Percentiles rank a stretch among this genome's conserved stretches.
Evolutionary conservation across 148 eudicot species (phyloP).

Genomic region (Vaccinium corymbosum): DNA sequence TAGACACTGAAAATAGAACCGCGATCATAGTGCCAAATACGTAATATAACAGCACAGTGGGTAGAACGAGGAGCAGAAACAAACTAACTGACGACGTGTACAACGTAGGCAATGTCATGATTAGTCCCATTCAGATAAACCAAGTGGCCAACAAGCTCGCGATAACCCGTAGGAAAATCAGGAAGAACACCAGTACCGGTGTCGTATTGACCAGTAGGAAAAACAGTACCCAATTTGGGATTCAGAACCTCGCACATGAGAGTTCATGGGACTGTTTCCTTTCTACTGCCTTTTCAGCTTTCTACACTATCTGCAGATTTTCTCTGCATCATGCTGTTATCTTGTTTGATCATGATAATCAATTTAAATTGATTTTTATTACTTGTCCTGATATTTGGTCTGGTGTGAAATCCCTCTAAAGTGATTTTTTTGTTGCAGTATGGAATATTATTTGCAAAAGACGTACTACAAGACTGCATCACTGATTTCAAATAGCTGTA

Average conservation of each 20-base stretch:
- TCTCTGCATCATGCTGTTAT: not conserved
- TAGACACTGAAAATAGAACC: no score
- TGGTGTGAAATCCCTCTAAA: not conserved
- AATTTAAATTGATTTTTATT: not conserved
- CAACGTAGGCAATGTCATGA: no score
- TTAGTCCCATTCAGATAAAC: no score
- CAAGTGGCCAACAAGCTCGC: no score
- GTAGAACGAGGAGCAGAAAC: no score
- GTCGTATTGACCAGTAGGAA: no score
- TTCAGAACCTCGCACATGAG: not conserved
- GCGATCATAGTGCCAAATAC: no score
- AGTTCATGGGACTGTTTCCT: not conserved
- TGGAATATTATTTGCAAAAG: slow-evolving; percentile 90
- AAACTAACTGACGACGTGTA: no score
- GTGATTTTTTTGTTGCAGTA: slow-evolving; percentile 44
- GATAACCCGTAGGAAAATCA: no score
- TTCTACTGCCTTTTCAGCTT: not conserved
- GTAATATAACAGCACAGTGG: no score
- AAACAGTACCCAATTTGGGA: not conserved
- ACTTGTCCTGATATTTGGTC: not conserved
- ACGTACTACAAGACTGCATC: slow-evolving; percentile 94
- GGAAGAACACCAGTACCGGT: no score
- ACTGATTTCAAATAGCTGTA: slow-evolving; percentile 89
- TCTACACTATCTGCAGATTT: not conserved
- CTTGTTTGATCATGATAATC: not conserved